Evolutionary conservation across 75 land plant species (phyloP).

Genomic region (Pinus albicaulis): DNA sequence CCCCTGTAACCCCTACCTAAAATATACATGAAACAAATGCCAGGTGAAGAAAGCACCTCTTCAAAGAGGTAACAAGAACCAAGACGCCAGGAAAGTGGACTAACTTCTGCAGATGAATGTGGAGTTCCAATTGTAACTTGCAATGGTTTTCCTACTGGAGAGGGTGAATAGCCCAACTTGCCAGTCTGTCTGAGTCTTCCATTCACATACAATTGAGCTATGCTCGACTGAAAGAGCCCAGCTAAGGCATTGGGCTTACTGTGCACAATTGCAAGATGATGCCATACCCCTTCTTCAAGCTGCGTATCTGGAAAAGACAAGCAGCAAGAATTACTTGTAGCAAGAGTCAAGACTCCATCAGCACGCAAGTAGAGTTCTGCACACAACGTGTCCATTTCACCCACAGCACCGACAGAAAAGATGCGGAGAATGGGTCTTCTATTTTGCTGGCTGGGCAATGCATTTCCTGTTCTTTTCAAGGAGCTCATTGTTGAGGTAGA

Average conservation of each 20-base stretch:
- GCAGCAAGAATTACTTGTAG: conserved; percentile 77
- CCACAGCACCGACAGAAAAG: conserved; percentile 89
- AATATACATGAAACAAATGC: conserved; percentile 85
- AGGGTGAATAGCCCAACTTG: conserved; percentile 89
- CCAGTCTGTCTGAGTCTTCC: conserved; percentile 93
- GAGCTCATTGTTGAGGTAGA: conserved; percentile 16
- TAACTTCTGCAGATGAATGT: conserved; percentile 43
- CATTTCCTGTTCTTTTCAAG: conserved; percentile 20
- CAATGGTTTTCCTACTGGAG: conserved; percentile 82
- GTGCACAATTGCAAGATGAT: conserved; percentile 95
- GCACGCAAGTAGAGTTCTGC: conserved; percentile 85
- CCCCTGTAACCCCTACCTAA: conserved; percentile 95
- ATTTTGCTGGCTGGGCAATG: conserved; percentile 13
- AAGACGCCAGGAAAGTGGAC: conserved; percentile 74
- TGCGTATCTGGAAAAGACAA: conserved; percentile 74
- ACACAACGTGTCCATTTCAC: conserved; percentile 56
- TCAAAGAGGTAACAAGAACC: conserved; percentile 92
- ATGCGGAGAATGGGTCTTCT: conserved; percentile 51
- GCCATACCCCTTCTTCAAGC: conserved; percentile 89
- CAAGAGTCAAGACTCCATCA: conserved; percentile 77
- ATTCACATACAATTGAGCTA: conserved; percentile 86
- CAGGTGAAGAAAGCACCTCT: conserved; percentile 84
- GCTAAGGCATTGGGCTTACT: conserved; percentile 98
- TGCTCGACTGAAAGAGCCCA: conserved; percentile 96
- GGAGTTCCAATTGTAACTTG: conserved; percentile 90